Base-by-base conservation (phyloP, 1,284 basidiomycete genomes). In the Cutaneotrichosporon dermatis region DNA sequence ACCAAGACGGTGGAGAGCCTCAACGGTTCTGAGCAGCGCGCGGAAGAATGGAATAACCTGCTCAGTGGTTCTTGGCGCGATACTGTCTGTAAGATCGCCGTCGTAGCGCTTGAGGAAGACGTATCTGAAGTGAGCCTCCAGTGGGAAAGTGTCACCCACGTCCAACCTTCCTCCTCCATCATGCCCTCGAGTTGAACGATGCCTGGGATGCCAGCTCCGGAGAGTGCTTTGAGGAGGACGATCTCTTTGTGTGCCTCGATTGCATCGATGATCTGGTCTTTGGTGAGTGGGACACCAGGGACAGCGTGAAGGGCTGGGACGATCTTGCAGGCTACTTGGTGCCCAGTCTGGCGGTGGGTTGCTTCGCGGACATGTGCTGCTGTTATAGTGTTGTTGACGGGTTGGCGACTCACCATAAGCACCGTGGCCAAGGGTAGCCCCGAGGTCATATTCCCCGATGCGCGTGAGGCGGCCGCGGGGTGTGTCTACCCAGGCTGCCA, bases 231-330 rank as follows among this genome's bases (percentile, higher is more conserved):
- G 43, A 79, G 68, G 11, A 77, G 41, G 6, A 79, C 72, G 2
- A 77, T 68, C 64, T 79, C 77, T 54, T 77, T 77, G 62, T 77
- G 71, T 1, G 75, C 73, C 55, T 77, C 76, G 4, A 74, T 57
- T 0, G 77, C 77, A 59, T 77, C 77, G 15, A 74, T 45, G 2
- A 65, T 65, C 44, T 71, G 60, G 3, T 54, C 53, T 12, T 41
- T 34, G 15, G 13, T 13, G 8, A n/a, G 13, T 5, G 49, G 25
- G 10, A 13, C 50, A 0, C 43, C 54, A 6, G 51, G 45, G n/a
- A 55, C 49, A 25, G 25, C 25, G 58, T 71, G 66, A 1, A 77
- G 66, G 2, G 76, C 66, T 1, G 77, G 77, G 1, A 79, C 67
- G 56, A 79, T 79, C 65, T 79, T 79, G 71, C 76, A 77, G 1